Conservation (phyloP, 352 stramenopile species). For the Globisporangium viniferum region DNA sequence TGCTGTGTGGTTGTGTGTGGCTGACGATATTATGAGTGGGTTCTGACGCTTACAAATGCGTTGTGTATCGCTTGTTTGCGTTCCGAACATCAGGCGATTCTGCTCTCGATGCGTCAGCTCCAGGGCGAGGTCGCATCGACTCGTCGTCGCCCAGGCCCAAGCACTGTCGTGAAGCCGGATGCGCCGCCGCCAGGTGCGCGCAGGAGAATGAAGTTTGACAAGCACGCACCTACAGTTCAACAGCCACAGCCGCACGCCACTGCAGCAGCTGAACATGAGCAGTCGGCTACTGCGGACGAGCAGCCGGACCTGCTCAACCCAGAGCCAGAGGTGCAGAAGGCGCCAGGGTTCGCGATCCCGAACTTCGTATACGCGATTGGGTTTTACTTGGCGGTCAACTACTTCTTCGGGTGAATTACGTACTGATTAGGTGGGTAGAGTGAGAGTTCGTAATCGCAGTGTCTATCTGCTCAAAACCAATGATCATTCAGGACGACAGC, state of each 20-base stretch:
- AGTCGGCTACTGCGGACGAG: conserved; percentile 34
- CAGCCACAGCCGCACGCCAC: conserved; percentile 8
- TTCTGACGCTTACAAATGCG: background rate
- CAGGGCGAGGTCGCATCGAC: conserved; percentile 65
- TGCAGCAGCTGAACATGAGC: conserved; percentile 13
- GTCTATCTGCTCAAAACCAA: background rate
- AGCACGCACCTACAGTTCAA: conserved; percentile 26
- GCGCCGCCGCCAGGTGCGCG: conserved; percentile 44
- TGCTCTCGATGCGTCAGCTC: conserved; percentile 75
- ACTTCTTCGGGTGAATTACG: conserved; percentile 44
- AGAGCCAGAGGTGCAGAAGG: conserved; percentile 45
- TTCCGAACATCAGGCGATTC: conserved; percentile 42
- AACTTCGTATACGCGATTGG: conserved; percentile 64
- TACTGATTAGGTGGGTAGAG: background rate
- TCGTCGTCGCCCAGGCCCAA: conserved; percentile 40
- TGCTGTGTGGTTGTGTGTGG: background rate
- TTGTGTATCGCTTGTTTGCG: background rate
- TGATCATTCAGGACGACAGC: conserved; percentile 15
- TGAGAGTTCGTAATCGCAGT: conserved; percentile 1
- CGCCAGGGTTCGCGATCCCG: conserved; percentile 48
- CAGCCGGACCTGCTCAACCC: conserved; percentile 44
- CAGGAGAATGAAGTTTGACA: conserved; percentile 69
- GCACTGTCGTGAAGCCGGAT: conserved; percentile 50
- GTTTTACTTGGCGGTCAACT: conserved; percentile 69
- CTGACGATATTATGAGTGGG: background rate